Evolutionary conservation across 2,329 filamentous ascomycete species (phyloP).

Genomic region (Aspergillus luchuensis): DNA sequence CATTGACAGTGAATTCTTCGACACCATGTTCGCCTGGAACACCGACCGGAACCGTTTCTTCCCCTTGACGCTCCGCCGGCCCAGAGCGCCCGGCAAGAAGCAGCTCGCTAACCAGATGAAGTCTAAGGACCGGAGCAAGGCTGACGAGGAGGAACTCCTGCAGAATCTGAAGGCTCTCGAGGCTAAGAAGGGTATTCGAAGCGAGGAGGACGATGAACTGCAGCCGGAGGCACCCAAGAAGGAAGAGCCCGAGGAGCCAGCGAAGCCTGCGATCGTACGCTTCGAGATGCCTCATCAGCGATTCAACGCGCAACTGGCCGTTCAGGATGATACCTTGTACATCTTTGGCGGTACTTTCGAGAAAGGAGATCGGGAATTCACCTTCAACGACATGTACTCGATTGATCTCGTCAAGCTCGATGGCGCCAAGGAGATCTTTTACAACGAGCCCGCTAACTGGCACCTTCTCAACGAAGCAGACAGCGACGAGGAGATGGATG

Average conservation of each 20-base stretch:
- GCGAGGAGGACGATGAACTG: constrained; percentile 49
- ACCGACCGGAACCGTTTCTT: constrained; percentile 95
- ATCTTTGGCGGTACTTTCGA: constrained; percentile 96
- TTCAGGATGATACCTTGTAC: constrained; percentile 90
- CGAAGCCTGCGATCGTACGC: constrained; percentile 63
- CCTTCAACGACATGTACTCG: constrained; percentile 91
- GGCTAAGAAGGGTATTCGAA: constrained; percentile 66
- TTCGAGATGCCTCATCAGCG: constrained; percentile 86
- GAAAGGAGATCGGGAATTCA: constrained; percentile 91
- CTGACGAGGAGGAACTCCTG: constrained; percentile 87
- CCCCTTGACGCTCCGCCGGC: constrained; percentile 73
- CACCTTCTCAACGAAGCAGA: constrained; percentile 63
- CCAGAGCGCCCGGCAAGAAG: constrained; percentile 67
- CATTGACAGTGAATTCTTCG: constrained; percentile 97
- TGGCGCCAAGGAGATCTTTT: constrained; percentile 89
- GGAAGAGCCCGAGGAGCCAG: constrained; percentile 53
- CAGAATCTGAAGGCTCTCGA: constrained; percentile 84
- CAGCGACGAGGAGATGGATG: constrained; percentile 58
- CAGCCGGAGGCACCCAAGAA: constrained; percentile 53
- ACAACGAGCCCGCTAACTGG: constrained; percentile 83
- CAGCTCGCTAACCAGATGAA: constrained; percentile 50
- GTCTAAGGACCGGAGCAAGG: constrained; percentile 71
- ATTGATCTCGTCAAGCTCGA: constrained; percentile 94
- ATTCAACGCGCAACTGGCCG: constrained; percentile 87
- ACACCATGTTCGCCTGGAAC: constrained; percentile 88